Base-by-base conservation (phyloP, 2,329 filamentous ascomycete species). In the Bipolaris zeicola region DNA sequence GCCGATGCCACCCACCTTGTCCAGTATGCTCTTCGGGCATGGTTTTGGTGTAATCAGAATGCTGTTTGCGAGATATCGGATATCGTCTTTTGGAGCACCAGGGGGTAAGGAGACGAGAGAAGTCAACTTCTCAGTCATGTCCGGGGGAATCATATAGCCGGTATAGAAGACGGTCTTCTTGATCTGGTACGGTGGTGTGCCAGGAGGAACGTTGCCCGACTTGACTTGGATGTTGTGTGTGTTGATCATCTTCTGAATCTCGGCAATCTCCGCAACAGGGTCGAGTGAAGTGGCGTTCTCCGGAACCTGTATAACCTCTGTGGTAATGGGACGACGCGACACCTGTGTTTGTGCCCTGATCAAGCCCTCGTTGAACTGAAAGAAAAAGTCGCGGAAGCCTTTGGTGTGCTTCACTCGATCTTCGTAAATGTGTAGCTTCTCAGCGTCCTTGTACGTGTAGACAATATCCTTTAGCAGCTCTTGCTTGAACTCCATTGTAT, bases 401-500 rank as follows among this genome's bases (percentile, higher is more conserved):
- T 90, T 89, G 49, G 90, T 90, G 72, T 88, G 85, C 68, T 83
- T 87, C 16, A 81, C 77, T 31, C 85, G 81, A 67, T 89, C 86
- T 67, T 89, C 86, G 66, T 88, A 89, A 34, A 88, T 79, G 36
- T 82, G 86, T 52, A 98, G 89, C 68, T 96, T 92, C n/a, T 89
- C 85, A 3, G 94, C 92, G 39, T 87, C 76, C 60, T 83, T 85
- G 78, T 98, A 98, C 26, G 94, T 98, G 77, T 92, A 88, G 78
- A 97, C 85, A 51, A 98, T 79, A 22, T 89, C 85, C 61, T 86
- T 84, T 26, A 99, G 84, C 67, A 97, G 91, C 37, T 86, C 81
- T 72, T 96, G 90, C 80, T 99, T 99, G 83, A 96, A 99, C 24
- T 86, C 80, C 88, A 97, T 95, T 3, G 95, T 99, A 69, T 83